Conservation (phyloP, 2,329 filamentous ascomycete species). For the Pestalotiopsis sp. region DNA sequence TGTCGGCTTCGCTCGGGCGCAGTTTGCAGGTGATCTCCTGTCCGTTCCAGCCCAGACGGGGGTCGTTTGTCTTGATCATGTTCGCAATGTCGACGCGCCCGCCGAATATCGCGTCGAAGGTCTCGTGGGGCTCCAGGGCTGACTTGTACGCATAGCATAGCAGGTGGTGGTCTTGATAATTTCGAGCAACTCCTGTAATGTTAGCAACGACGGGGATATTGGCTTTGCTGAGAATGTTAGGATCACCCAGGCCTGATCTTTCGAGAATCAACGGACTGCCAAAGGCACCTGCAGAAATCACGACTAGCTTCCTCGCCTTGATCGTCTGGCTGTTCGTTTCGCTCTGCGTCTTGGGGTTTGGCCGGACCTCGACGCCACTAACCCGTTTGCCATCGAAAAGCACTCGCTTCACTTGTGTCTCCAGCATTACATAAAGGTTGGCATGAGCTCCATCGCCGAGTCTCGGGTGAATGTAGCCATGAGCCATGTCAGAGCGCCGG, state of each 20-base stretch:
- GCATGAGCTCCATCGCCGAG: constrained; percentile 45
- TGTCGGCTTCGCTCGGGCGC: constrained; percentile 23
- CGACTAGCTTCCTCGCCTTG: constrained; percentile 51
- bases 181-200: constrained; percentile 47
- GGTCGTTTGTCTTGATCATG: constrained; percentile 18
- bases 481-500: constrained; percentile 53
- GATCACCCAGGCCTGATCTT: constrained; percentile 51
- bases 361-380: constrained; percentile 17
- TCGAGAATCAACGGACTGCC: constrained; percentile 51
- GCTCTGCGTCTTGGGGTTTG: constrained; percentile 16
- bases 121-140: constrained; percentile 19
- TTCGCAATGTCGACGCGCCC: constrained; percentile 15
- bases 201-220: constrained; percentile 35
- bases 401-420: constrained; percentile 46
- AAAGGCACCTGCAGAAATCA: constrained; percentile 39
- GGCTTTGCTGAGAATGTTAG: constrained; percentile 43
- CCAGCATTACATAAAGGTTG: constrained; percentile 54
- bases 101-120: constrained; percentile 17
- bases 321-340: constrained; percentile 20
- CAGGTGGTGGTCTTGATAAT: constrained; percentile 54
- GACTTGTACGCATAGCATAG: constrained; percentile 47
- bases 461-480: constrained; percentile 53
- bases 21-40: constrained; percentile 23
- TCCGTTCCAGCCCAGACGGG: constrained; percentile 25
- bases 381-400: constrained; percentile 19